A percentile compares a stretch with the other conserved stretches of the same genome.
These are phyloP conservation scores for Angomonas ambiguus DNA, from an alignment of 208 protist species.

Conservation along the genomic window DNA sequence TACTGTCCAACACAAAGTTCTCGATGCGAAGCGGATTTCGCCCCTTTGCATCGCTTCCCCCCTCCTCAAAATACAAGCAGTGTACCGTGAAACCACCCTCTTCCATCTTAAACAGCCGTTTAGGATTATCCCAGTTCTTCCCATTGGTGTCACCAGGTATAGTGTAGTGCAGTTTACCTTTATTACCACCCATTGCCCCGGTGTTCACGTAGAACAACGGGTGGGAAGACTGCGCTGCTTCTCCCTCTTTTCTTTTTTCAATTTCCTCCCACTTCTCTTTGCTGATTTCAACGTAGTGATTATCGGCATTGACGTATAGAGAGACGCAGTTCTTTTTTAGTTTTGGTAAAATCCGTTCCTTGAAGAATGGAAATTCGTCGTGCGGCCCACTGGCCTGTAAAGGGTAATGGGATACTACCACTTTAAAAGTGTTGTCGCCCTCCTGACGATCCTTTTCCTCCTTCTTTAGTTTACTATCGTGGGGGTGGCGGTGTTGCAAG, in stretches of 20 bases:
- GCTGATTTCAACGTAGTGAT: slow-evolving; percentile 2
- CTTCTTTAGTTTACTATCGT: not conserved
- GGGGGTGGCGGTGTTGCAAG: not conserved
- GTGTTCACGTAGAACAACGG: not conserved
- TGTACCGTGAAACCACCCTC: slow-evolving; percentile 1
- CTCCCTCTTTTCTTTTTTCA: not conserved
- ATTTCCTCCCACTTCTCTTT: not conserved
- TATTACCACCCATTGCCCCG: not conserved
- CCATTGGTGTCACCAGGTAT: not conserved
- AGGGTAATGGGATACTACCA: slow-evolving; percentile 1
- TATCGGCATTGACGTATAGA: slow-evolving; percentile 2
- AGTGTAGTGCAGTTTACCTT: slow-evolving; percentile 4
- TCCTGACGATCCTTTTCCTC: not conserved
- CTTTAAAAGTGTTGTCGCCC: not conserved
- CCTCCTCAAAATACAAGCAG: slow-evolving; percentile 1
- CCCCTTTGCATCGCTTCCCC: too few species aligned
- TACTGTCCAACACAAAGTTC: not conserved
- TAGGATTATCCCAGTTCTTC: not conserved
- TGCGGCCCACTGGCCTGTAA: not conserved
- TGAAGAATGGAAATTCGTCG: not conserved
- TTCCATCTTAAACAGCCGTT: not conserved
- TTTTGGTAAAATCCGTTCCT: not conserved
- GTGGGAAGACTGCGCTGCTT: not conserved
- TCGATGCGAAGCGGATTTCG: not conserved
- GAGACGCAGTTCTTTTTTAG: not conserved